These are phyloP conservation scores for Phytopythium chamaehyphon DNA, from an alignment of 352 stramenopile genomes.

Conservation along the genomic window DNA sequence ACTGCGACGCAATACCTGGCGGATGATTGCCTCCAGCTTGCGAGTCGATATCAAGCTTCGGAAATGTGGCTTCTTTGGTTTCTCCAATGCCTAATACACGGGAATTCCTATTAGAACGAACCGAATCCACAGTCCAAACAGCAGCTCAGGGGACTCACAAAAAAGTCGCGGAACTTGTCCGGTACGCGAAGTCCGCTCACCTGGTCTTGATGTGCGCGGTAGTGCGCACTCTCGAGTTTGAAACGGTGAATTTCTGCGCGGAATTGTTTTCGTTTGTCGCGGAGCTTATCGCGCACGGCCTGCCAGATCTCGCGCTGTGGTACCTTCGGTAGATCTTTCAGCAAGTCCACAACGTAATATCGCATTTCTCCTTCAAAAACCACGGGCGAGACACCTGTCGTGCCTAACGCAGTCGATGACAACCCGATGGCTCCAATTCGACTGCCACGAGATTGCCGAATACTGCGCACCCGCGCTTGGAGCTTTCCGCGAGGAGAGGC, in stretches of 20 bases:
- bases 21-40: slow-evolving; percentile 60
- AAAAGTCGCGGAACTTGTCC: slow-evolving; percentile 69
- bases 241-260: slow-evolving; percentile 61
- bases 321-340: slow-evolving; percentile 51
- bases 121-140: no score
- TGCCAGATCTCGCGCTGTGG: slow-evolving; percentile 34
- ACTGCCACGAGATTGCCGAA: slow-evolving; percentile 16
- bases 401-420: slow-evolving; percentile 10
- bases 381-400: background rate
- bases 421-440: background rate
- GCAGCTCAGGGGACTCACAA: slow-evolving; percentile 29
- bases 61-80: slow-evolving; percentile 44
- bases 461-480: slow-evolving; percentile 21
- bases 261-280: slow-evolving; percentile 56
- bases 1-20: slow-evolving; percentile 19
- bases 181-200: slow-evolving; percentile 45
- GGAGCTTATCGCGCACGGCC: slow-evolving; percentile 46
- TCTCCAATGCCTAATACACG: slow-evolving; percentile 31
- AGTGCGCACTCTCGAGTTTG: slow-evolving; percentile 52
- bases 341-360: slow-evolving; percentile 67
- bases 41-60: slow-evolving; percentile 54
- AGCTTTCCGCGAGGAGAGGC: slow-evolving; percentile 15
- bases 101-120: background rate
- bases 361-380: slow-evolving; percentile 36
- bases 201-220: slow-evolving; percentile 47